phyloP scores from a whole-genome alignment of 176 grass and related monocot species.

The Oryza rufipogon region DNA sequence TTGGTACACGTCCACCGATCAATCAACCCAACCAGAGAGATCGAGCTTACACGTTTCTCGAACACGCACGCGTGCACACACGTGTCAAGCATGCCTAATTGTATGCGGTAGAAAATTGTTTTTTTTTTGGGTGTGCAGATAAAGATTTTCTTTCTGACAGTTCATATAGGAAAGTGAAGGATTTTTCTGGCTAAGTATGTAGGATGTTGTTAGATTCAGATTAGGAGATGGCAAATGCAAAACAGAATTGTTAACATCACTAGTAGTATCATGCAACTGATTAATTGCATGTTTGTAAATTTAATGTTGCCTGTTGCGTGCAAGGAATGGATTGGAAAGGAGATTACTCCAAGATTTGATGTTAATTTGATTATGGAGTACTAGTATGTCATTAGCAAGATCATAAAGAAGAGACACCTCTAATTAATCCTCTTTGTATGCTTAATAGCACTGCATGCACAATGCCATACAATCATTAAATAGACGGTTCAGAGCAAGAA shows the following conservation, averaged over 20 bases:
- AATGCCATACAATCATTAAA: not conserved
- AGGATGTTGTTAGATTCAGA: not conserved
- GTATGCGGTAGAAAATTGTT: not conserved
- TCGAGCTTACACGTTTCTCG: constrained; percentile 13
- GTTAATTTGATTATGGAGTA: not conserved
- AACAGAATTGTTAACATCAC: not conserved
- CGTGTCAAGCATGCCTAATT: constrained; percentile 2
- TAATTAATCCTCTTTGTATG: not conserved
- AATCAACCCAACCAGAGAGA: not conserved
- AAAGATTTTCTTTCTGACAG: not conserved
- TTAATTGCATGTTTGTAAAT: not conserved
- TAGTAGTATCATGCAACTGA: not conserved
- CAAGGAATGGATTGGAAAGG: not conserved
- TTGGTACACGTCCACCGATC: not conserved
- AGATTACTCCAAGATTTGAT: not conserved
- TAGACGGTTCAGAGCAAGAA: not conserved
- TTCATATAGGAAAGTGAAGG: not conserved
- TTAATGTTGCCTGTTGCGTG: not conserved
- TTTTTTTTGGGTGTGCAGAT: not conserved
- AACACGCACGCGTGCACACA: not conserved
- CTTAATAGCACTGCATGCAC: not conserved
- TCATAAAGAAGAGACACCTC: not conserved
- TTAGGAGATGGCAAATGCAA: not conserved
- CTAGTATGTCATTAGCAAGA: not conserved
- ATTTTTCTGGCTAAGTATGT: not conserved